Evolutionary conservation across 305 asterid genomes (phyloP), one percentile per base, ranked within the genome.

Genomic region (Caryopteris hybrid): DNA sequence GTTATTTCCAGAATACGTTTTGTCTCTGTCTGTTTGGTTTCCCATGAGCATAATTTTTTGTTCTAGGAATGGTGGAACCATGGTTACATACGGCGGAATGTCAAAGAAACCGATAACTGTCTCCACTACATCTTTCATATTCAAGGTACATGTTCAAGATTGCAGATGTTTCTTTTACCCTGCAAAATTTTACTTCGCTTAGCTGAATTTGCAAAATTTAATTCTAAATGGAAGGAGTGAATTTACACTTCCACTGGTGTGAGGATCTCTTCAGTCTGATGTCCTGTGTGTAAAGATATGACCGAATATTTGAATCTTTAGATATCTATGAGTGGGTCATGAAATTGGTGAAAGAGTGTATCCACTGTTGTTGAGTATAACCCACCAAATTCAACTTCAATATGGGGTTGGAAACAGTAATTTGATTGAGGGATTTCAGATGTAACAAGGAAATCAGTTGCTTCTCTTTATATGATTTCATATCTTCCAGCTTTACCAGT

Each of bases 71-170:
- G 90, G 96, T 65, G 99, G 97, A 64, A 91, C 90, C 57, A 91
- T 94, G 99, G 97, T 88, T 63, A 91, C 99, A 16, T 94, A 94
- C 64, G 99, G 99, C 48, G 97, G 99, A 67, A 94, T 94, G 97
- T 94, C 97, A 31, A 94, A 87, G 88, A 90, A 81, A 46, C 97
- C 97, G 13, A 70, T 94, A 71, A 91, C 93, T 36, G 91, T 91
- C 68, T 73, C 92, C 64, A 94, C 97, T 69, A 76, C 96, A 31
- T 76, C 95, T 51, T 88, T 91, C 80, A 91, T 94, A 74, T 91
- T 91, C 79, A 94, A 91, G 96, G 98, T 88, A 72, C 61, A 39
- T 22, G 11, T 57, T 29, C 34, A 54, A 68, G 48, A 16, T 50
- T 53, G 43, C 51, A 31, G 13, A 38, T 63, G 58, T 33, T 36